Evolutionary conservation across 352 stramenopile species (phyloP).

Genomic region (Phytophthora sp.): DNA sequence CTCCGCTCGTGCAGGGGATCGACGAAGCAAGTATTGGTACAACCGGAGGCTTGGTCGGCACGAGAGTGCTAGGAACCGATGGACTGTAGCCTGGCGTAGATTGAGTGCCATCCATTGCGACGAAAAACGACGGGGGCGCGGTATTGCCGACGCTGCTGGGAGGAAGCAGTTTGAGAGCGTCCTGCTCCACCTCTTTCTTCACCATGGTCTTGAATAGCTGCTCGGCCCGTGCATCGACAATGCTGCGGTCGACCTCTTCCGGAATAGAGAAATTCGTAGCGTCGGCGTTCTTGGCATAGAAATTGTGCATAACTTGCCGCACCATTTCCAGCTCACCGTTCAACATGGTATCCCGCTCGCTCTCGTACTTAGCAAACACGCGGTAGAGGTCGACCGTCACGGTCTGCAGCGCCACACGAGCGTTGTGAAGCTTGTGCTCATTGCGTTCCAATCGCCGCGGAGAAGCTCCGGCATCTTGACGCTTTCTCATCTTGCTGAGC

Average conservation of each 20-base stretch:
- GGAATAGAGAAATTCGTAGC: conserved; percentile 71
- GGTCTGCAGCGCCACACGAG: conserved; percentile 49
- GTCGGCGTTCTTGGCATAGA: conserved; percentile 77
- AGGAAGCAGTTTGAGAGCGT: conserved; percentile 39
- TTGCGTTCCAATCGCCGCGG: conserved; percentile 59
- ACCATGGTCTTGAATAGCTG: conserved; percentile 73
- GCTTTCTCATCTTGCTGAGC: conserved; percentile 41
- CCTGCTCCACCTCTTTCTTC: conserved; percentile 49
- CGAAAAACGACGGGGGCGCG: neutral
- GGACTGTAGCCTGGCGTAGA: conserved; percentile 5
- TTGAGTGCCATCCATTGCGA: conserved; percentile 12
- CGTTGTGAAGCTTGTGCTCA: conserved; percentile 55
- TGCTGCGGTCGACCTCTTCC: conserved; percentile 56
- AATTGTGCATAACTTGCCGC: conserved; percentile 80
- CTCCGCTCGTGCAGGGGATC: neutral
- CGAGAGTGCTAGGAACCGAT: conserved; percentile 14
- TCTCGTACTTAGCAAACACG: conserved; percentile 82
- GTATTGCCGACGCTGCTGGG: conserved; percentile 11
- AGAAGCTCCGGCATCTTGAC: conserved; percentile 11
- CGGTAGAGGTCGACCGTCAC: conserved; percentile 75
- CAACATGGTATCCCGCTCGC: conserved; percentile 75
- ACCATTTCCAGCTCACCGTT: conserved; percentile 85
- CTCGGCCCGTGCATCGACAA: conserved; percentile 55
- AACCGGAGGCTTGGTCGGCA: conserved; percentile 11
- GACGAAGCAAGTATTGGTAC: conserved; percentile 7